Base-by-base conservation (phyloP, 257 asterid genomes). In the Lycium ferocissimum region DNA sequence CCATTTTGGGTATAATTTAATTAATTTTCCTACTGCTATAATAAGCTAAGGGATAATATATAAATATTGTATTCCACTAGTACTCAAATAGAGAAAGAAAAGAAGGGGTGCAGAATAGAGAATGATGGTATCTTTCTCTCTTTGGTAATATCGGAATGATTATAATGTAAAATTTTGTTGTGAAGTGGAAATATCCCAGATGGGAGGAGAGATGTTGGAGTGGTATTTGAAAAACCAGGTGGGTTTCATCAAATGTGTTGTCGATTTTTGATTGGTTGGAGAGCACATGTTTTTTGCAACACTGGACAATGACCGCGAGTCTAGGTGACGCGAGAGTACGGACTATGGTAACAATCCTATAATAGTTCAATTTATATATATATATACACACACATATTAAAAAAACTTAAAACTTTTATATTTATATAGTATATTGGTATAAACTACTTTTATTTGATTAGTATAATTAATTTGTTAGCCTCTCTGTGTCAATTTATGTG, bases 221-320 rank as follows among this genome's bases (percentile, higher is more conserved):
- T 35, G 78, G 78, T 63, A 3, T 81, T 81, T 33, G 11, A 0
- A 37, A 93, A 90, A 91, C 93, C 91, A 7, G 65, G 0, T 79
- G 88, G 87, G 94, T 88, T 93, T 93, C 43, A 75, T 83, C 90
- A 65, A 88, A 70, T 37, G 49, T n/a, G 96, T 87, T 94, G 98
- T 94, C 98, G 89, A 89, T 0, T 63, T 86, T 3, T 91, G n/a
- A 94, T 91, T 93, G 95, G 98, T 65, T 57, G n/a, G 40, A 10
- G 17, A 10, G 33, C 33, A 26, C 33, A 26, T 1, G 1, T 26
- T 26, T 26, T 26, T 26, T 26, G 33, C 1, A 26, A 26, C 33
- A 26, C 33, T 26, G 33, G 33, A 1, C 33, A 26, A 26, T 26
- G 33, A 26, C 33, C 33, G 33, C 33, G 33, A 26, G 33, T 26